Evolutionary conservation across 1,139 yeast genomes (phyloP), one percentile per base, ranked within the genome.

Genomic region (Arxiozyma slooffiae): DNA sequence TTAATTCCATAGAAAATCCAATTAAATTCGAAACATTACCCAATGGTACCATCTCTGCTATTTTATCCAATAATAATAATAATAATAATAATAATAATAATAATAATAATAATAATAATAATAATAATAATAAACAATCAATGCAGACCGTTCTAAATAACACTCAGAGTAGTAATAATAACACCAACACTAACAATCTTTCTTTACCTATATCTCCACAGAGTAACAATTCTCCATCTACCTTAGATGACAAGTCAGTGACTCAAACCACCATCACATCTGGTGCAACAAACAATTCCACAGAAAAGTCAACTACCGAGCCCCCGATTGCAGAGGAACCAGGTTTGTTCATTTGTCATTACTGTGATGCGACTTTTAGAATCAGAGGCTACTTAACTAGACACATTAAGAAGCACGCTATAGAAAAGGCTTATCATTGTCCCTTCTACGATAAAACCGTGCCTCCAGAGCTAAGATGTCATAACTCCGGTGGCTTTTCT

Each of bases 371-470:
- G 0, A 76, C 76, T 41, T 90, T 90, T 71, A 79, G 83, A 57
- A 84, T 90, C 52, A 80, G 92, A 68, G 96, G 97, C 6, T 90
- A 90, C 67, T 73, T 90, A 60, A 90, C 97, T 0, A 81, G 97
- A 57, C 98, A 92, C 67, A 73, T 87, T 66, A 88, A 89, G 72
- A 90, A 90, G 66, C 98, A 90, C 67, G 89, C 95, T 1, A 70
- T 76, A 38, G 78, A 78, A 52, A 90, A 89, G 71, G 97, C 97
- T 3, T 90, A 87, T 68, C 78, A 80, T 48, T 90, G 98, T 68
- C 97, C 97, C 7, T 90, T 85, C 70, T 89, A 73, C 69, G 76
- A 80, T 52, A 70, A 70, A 46, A 71, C 72, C 49, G 65, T 57
- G 18, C 56, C 62, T 2, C 57, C 78, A 40, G 78, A 80, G 18